phyloP scores from a whole-genome alignment of 257 asterid species.

The Pogostemon cablin region DNA sequence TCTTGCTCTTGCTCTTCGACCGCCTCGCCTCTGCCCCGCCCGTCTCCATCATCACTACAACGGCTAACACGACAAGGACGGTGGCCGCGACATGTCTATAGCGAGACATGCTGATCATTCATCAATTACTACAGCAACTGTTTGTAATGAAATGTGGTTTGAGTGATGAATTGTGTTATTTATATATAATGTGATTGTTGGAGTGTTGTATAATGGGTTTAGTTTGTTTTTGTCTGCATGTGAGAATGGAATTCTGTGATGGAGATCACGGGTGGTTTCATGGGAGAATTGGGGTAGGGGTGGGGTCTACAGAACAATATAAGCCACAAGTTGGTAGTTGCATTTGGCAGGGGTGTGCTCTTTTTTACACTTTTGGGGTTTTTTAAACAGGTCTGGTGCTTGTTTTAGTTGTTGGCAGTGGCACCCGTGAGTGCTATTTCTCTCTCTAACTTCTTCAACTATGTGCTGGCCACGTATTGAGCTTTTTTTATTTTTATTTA shows the following conservation, averaged over 20 bases:
- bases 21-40: neutral
- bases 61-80: neutral
- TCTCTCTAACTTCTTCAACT: too few species aligned
- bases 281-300: conserved; percentile 6
- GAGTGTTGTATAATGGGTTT: neutral
- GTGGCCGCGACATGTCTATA: neutral
- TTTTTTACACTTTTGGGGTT: conserved; percentile 11
- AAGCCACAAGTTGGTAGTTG: conserved; percentile 28
- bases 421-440: too few species aligned
- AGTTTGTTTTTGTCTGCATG: neutral
- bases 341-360: conserved; percentile 19
- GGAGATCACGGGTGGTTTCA: conserved; percentile 37
- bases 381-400: too few species aligned
- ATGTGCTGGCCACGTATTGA: too few species aligned
- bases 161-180: too few species aligned
- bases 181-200: too few species aligned
- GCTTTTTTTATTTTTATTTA: too few species aligned
- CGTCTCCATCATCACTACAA: neutral
- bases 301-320: conserved; percentile 12
- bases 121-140: too few species aligned
- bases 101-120: too few species aligned
- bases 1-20: neutral
- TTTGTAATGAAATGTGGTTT: too few species aligned
- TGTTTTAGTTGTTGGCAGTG: too few species aligned
- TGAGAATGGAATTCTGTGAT: conserved; percentile 18